These are phyloP conservation scores for Macroventuria anomochaeta DNA, from an alignment of 2,329 filamentous ascomycete genomes.

Conservation along the genomic window DNA sequence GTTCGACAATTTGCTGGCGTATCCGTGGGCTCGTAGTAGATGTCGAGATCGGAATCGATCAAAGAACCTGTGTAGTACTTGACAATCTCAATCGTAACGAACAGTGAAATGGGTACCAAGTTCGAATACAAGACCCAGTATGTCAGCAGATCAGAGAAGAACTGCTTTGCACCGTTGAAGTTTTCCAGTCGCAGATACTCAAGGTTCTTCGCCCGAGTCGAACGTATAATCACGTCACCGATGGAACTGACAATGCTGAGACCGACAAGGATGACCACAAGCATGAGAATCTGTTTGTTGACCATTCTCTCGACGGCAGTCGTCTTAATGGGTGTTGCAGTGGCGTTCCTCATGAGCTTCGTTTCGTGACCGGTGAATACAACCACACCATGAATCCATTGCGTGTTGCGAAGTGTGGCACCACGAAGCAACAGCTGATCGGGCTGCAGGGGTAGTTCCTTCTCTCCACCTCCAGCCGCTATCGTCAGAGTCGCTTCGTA, in stretches of 20 bases:
- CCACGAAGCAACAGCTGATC: constrained; percentile 93
- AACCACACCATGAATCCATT: constrained; percentile 94
- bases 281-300: constrained; percentile 89
- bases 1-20: constrained; percentile 96
- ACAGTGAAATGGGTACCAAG: constrained; percentile 94
- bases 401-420: constrained; percentile 92
- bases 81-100: constrained; percentile 96
- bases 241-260: constrained; percentile 90
- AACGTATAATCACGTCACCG: constrained; percentile 83
- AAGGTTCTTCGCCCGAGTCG: constrained; percentile 66
- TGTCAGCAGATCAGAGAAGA: constrained; percentile 93
- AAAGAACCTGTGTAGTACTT: constrained; percentile 98
- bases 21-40: constrained; percentile 95
- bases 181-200: constrained; percentile 71
- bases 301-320: constrained; percentile 95
- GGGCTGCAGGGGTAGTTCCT: constrained; percentile 85
- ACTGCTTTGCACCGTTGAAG: constrained; percentile 75
- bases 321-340: constrained; percentile 94
- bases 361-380: constrained; percentile 98
- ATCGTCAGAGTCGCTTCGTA: constrained; percentile 96
- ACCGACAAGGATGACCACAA: constrained; percentile 81
- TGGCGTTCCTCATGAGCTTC: constrained; percentile 98
- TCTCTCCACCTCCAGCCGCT: constrained; percentile 87
- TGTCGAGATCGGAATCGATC: constrained; percentile 96
- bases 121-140: constrained; percentile 99